Evolutionary conservation across 768 basidiomycete genomes (phyloP), one percentile per base, ranked within the genome.

Genomic region (Neoboletus brunneissimus): DNA sequence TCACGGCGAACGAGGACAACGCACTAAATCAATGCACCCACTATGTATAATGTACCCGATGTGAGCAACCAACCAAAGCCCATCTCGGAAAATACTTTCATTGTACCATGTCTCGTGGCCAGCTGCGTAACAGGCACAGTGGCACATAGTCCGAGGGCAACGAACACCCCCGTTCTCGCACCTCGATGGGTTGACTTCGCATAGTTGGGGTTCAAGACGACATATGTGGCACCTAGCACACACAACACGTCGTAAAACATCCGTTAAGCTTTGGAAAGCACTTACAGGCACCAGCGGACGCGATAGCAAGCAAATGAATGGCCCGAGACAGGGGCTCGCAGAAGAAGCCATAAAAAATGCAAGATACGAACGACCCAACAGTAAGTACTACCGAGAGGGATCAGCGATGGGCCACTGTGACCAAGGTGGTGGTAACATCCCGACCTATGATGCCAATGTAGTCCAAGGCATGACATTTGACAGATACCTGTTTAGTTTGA

Each of bases 11-110:
- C 57, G 67, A 71, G 67, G 67, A 54, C 2, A 60, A 79, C 91
- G 72, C 77, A 92, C 89, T 91, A 95, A 38, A 92, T 75, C 57
- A 90, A 69, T 25, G 93, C 93, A 38, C 93, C 94, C 25, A 67
- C 65, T 67, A 94, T 86, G 70, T 95, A 95, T 56, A 90, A 74
- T 8, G 73, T 78, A n/a, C 83, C 92, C 35, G 87, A 87, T 11
- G 79, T 67, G 18, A 89, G 61, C 25, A 94, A 71, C 85, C 88
- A 91, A 13, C 77, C 75, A 58, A 89, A 79, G 48, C 91, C 89
- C 77, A 90, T 84, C 52, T 85, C 81, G 52, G 73, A 68, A 41
- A 82, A 69, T 40, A 89, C 73, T 55, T 77, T 78, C 51, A 72
- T 61, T 53, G 81, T 70, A 27, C 88, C 91, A 64, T 89, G 83